These are phyloP conservation scores for Macrophomina tecta DNA, from an alignment of 2,329 filamentous ascomycete species.

Conservation along the genomic window DNA sequence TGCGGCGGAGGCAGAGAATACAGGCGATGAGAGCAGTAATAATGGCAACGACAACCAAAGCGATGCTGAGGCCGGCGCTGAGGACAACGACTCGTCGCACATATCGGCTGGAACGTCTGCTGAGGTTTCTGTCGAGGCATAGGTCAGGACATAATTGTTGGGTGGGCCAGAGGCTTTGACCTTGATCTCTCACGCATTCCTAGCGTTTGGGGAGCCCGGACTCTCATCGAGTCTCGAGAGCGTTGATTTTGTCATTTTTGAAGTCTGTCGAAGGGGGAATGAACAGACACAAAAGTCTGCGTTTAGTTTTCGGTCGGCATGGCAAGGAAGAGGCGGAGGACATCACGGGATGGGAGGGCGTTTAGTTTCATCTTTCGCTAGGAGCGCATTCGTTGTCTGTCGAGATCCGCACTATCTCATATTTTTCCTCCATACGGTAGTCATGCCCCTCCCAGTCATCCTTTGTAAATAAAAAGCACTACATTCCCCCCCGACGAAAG, in stretches of 20 bases:
- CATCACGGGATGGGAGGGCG: not conserved
- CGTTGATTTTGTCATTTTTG: not conserved
- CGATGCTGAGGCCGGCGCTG: slow-evolving; percentile 17
- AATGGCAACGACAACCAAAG: slow-evolving; percentile 19
- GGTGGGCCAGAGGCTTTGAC: too few relatives aligned
- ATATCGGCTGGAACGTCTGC: slow-evolving; percentile 1
- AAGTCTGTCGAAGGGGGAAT: not conserved
- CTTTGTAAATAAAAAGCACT: too few relatives aligned
- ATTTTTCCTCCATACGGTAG: too few relatives aligned
- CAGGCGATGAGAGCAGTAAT: slow-evolving; percentile 19
- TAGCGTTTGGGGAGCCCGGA: not conserved
- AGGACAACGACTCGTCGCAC: slow-evolving; percentile 23
- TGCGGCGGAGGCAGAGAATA: slow-evolving; percentile 15
- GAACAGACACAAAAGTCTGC: not conserved
- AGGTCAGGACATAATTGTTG: not conserved
- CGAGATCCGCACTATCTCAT: too few relatives aligned
- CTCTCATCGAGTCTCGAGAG: not conserved
- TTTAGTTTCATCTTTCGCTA: not conserved
- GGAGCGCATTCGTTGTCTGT: too few relatives aligned
- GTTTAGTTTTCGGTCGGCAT: not conserved
- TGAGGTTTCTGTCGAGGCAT: slow-evolving; percentile 18
- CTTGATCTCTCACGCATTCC: not conserved
- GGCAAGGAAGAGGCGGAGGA: not conserved
- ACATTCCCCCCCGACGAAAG: too few relatives aligned
- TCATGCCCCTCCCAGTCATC: too few relatives aligned